Evolutionary conservation across 75 land plant species (phyloP), one percentile per base, ranked within the genome.

Genomic region (Sequoiadendron giganteum): DNA sequence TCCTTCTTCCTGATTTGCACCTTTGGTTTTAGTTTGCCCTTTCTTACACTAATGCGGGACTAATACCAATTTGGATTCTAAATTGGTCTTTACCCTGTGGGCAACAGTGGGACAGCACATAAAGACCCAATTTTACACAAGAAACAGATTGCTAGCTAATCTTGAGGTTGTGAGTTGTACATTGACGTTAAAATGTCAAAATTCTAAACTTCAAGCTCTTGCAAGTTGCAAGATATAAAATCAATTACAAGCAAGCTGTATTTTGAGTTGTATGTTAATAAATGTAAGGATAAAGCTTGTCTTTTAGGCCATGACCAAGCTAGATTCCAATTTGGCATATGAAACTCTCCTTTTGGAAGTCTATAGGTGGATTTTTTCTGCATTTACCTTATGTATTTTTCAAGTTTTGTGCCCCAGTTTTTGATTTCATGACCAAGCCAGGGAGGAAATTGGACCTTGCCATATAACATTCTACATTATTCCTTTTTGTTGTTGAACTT

Each of bases 231-330:
- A 49, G 16, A 68, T 28, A 65, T 75, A 25, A 32, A 34, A 75
- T 75, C 77, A 75, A 75, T 32, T 75, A 32, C 77, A 75, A 75
- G 77, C 13, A 75, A 75, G 77, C 39, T 75, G 77, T 75, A 34
- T 75, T 30, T 75, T 65, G 70, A 65, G 10, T 65, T 65, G 70
- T 25, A 7, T 65, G 70, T 25, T 65, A 7, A 25, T 65, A 65
- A 75, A 34, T 8, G 38, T 75, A 75, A 75, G 34, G 38, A 25
- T 25, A 65, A 28, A 21, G 68, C 8, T 61, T 61, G 70, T 65
- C 8, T 61, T 52, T 65, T 28, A 65, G 70, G 70, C n/a, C 70
- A 65, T 25, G n/a, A 21, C 70, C 28, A 28, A 25, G n/a, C 70
- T 25, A 65, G 10, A 65, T 1, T 25, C n/a, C 70, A 65, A 1